Conservation (phyloP, 805 yeast genomes). For the Ogataea dorogensis region DNA sequence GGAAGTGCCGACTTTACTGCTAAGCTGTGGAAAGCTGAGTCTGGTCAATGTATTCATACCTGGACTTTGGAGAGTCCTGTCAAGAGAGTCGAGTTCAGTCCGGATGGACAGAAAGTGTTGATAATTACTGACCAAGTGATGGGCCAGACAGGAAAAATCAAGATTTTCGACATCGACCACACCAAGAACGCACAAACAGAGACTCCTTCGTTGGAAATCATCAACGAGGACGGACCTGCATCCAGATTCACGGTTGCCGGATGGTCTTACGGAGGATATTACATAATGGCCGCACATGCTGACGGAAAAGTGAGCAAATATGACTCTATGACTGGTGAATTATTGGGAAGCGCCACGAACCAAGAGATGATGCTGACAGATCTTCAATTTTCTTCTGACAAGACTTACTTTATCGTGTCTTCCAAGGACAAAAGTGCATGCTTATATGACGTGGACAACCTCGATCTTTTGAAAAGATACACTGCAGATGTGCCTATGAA, state of each 20-base stretch:
- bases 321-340: slow-evolving; percentile 73
- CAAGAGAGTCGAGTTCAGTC: slow-evolving; percentile 83
- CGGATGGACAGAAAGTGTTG: slow-evolving; percentile 64
- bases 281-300: slow-evolving; percentile 81
- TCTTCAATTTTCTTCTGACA: slow-evolving; percentile 84
- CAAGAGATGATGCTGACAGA: slow-evolving; percentile 85
- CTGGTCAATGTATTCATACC: slow-evolving; percentile 71
- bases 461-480: slow-evolving; percentile 69
- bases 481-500: slow-evolving; percentile 92
- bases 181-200: slow-evolving; percentile 42
- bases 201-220: slow-evolving; percentile 59
- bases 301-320: slow-evolving; percentile 84
- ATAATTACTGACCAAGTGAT: slow-evolving; percentile 88
- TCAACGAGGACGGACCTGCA: slow-evolving; percentile 46
- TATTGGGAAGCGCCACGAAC: slow-evolving; percentile 52
- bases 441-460: slow-evolving; percentile 72
- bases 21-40: slow-evolving; percentile 78
- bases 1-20: slow-evolving; percentile 89
- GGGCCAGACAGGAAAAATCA: slow-evolving; percentile 80
- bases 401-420: slow-evolving; percentile 85
- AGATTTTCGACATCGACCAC: slow-evolving; percentile 60
- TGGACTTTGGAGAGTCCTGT: slow-evolving; percentile 84
- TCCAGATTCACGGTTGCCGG: slow-evolving; percentile 75
- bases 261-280: slow-evolving; percentile 75
- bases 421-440: slow-evolving; percentile 88